Evolutionary conservation across 176 grass and related monocot species (phyloP), one percentile per base, ranked within the genome.

Genomic region (Oryza meridionalis): DNA sequence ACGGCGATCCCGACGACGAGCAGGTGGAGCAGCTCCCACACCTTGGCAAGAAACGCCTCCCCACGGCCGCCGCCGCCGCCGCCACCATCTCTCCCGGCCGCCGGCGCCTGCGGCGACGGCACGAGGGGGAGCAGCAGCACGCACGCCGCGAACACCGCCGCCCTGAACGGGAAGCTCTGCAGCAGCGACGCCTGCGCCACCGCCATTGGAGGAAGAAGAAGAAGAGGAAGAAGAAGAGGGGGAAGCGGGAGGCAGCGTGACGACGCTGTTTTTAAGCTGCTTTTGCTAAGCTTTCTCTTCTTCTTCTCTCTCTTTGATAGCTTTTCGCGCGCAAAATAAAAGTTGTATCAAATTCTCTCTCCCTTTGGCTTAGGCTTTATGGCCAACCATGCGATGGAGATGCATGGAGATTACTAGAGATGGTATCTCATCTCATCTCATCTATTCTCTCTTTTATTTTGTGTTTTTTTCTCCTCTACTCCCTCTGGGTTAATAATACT

Each of bases 1-100:
- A 99, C 82, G 25, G 86, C 93, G 83, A 99, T 87, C 25, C 96
- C 96, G 6, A 99, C 88, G 75, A 99, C 67, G 4, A 99, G 96
- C 47, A 99, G 91, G 69, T 92, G 93, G 22, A 99, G 70, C 22
- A 99, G 89, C 85, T 99, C 96, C 91, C 91, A 99, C 6, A 67
- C 72, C 78, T 94, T 90, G 91, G 79, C 91, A 53, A 94, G 67
- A 86, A 96, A 80, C 82, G 84, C 80, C 81, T 94, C 88, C 4
- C 86, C 50, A 3, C 67, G 8, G 10, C 86, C 80, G 3, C 81
- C 90, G 27, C 27, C 27, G 27, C 27, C 27, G 27, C 27, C n/a
- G n/a, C n/a, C n/a, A 9, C 7, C 70, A 0, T 13, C 76, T 0
- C 31, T 59, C 2, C 21, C 61, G 2, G 29, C 88, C 66, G 83